These are phyloP conservation scores for Clausena lansium DNA, from an alignment of 345 rosid genomes.

Conservation along the genomic window DNA sequence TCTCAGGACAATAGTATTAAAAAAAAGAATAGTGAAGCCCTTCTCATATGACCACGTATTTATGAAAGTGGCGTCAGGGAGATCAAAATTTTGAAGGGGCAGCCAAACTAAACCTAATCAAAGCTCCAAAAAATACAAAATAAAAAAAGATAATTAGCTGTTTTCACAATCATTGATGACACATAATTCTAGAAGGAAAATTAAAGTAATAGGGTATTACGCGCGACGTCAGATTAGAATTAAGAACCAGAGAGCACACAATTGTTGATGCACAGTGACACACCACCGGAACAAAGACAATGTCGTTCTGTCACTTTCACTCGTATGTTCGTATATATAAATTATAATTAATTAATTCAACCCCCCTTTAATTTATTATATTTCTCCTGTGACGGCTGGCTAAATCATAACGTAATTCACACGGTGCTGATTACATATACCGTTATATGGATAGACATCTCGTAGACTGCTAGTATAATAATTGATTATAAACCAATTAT, in stretches of 20 bases:
- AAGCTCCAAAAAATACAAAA: background rate
- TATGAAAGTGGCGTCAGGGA: background rate
- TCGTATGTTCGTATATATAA: too few species aligned
- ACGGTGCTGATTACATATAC: too few species aligned
- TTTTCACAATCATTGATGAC: slow-evolving; percentile 19
- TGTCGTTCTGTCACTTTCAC: background rate
- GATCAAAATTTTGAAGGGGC: background rate
- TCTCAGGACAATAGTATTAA: too few species aligned
- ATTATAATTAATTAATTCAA: too few species aligned
- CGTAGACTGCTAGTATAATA: too few species aligned
- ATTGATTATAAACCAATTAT: too few species aligned
- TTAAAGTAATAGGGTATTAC: background rate
- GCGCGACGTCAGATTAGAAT: background rate
- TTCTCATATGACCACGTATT: too few species aligned
- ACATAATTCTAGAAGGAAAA: background rate
- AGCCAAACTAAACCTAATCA: background rate
- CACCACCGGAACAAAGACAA: background rate
- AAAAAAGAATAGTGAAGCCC: background rate
- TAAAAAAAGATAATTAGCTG: background rate
- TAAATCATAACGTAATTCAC: too few species aligned
- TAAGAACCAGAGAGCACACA: too few species aligned
- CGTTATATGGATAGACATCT: too few species aligned
- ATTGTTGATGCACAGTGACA: background rate
- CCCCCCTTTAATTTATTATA: too few species aligned
- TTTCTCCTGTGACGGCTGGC: too few species aligned